Conservation (phyloP, 345 rosid genomes). For the Aurinia saxatilis region DNA sequence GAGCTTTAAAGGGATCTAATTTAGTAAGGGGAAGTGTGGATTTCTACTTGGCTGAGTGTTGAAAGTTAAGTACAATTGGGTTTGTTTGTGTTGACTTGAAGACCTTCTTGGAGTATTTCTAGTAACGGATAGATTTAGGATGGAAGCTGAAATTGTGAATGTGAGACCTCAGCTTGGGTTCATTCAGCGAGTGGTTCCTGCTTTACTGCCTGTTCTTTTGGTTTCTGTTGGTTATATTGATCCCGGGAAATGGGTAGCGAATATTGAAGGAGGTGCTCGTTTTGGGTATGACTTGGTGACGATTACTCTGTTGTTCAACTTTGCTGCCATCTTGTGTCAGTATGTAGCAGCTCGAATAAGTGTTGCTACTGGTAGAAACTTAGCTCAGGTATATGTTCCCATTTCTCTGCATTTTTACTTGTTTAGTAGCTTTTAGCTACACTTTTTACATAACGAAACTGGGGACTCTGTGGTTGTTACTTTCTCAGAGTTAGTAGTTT, state of each 20-base stretch:
- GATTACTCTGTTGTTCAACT: conserved; percentile 60
- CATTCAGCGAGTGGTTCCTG: conserved; percentile 54
- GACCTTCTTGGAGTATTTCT: background rate
- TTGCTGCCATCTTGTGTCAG: conserved; percentile 85
- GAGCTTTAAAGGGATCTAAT: conserved; percentile 9
- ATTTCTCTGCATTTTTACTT: background rate
- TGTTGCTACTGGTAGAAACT: conserved; percentile 74
- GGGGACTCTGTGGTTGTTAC: conserved; percentile 4
- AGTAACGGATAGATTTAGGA: conserved; percentile 28
- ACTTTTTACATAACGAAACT: background rate
- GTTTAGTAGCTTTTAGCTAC: background rate
- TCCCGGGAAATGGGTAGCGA: conserved; percentile 94
- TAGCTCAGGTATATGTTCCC: conserved; percentile 62
- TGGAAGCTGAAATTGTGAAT: conserved; percentile 57
- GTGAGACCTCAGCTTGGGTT: conserved; percentile 33
- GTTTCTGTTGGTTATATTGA: conserved; percentile 81
- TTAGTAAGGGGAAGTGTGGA: conserved; percentile 8
- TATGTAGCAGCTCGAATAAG: conserved; percentile 70
- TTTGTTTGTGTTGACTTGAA: conserved; percentile 6
- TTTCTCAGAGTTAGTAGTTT: background rate
- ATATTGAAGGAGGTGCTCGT: conserved; percentile 87
- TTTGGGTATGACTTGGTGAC: conserved; percentile 70
- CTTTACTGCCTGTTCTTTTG: conserved; percentile 60
- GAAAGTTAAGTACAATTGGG: conserved; percentile 17
- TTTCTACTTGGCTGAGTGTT: conserved; percentile 14